Conservation (phyloP, 169 alveolate genomes). For the Cryptosporidium andersoni region DNA sequence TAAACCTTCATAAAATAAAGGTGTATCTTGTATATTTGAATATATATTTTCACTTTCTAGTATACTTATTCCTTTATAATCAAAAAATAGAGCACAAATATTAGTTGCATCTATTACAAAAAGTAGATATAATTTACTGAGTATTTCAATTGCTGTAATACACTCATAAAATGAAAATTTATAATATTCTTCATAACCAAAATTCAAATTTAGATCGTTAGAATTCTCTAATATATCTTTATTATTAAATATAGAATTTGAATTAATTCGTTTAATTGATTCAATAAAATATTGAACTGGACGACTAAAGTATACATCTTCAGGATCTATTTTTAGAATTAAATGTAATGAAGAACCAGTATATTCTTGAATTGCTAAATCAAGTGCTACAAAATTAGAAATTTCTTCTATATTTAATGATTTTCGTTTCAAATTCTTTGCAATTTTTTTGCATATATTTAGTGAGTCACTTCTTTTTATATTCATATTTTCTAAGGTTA, state of each 20-base stretch:
- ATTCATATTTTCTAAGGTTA: no score
- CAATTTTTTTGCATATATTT: conserved; percentile 28
- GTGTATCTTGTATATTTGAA: no score
- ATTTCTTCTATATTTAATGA: conserved; percentile 7
- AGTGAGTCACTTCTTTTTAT: conserved; percentile 11
- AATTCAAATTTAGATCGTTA: background rate
- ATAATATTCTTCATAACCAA: background rate
- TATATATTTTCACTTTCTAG: background rate
- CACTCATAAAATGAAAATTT: conserved; percentile 18
- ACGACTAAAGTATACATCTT: background rate
- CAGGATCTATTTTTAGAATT: conserved; percentile 1
- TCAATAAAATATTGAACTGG: conserved; percentile 35
- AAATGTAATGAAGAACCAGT: conserved; percentile 8
- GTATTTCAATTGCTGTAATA: conserved; percentile 15
- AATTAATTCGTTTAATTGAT: background rate
- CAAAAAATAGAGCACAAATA: conserved; percentile 29
- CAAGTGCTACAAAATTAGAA: conserved; percentile 28
- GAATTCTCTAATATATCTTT: background rate
- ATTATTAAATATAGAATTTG: background rate
- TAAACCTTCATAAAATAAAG: no score
- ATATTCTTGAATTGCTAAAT: conserved; percentile 21
- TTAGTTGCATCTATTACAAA: conserved; percentile 5
- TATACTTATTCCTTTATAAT: conserved; percentile 19
- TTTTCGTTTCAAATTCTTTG: conserved; percentile 17
- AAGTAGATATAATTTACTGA: conserved; percentile 21